Conservation (phyloP, 306 rosid species). For the Trichosanthes truncata region DNA sequence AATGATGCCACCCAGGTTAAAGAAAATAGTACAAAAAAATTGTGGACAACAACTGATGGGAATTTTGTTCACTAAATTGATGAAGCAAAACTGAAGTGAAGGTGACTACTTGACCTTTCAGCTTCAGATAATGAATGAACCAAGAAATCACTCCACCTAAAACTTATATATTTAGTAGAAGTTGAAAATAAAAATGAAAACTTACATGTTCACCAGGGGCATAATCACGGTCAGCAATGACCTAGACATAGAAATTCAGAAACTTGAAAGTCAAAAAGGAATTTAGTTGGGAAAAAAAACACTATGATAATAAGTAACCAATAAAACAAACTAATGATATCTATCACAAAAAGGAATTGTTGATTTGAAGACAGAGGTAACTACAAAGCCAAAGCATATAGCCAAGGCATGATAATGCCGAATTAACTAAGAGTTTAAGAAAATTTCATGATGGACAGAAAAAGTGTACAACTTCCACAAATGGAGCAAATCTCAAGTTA, state of each 20-base stretch:
- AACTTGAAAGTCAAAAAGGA: background rate
- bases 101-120: background rate
- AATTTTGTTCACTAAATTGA: background rate
- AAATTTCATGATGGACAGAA: background rate
- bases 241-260: constrained; percentile 33
- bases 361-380: background rate
- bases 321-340: background rate
- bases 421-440: background rate
- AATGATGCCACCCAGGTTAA: background rate
- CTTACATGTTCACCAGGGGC: constrained; percentile 64
- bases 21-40: background rate
- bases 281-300: background rate
- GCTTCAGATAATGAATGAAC: background rate
- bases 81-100: background rate
- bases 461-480: background rate
- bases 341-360: background rate
- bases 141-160: background rate
- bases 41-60: background rate
- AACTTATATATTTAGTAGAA: background rate
- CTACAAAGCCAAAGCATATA: background rate
- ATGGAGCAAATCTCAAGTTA: background rate
- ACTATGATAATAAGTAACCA: background rate
- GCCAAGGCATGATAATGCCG: background rate
- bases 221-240: constrained; percentile 58
- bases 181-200: constrained; percentile 2